These are phyloP conservation scores for Yueomyces sinensis DNA, from an alignment of 805 yeast genomes.

Conservation along the genomic window DNA sequence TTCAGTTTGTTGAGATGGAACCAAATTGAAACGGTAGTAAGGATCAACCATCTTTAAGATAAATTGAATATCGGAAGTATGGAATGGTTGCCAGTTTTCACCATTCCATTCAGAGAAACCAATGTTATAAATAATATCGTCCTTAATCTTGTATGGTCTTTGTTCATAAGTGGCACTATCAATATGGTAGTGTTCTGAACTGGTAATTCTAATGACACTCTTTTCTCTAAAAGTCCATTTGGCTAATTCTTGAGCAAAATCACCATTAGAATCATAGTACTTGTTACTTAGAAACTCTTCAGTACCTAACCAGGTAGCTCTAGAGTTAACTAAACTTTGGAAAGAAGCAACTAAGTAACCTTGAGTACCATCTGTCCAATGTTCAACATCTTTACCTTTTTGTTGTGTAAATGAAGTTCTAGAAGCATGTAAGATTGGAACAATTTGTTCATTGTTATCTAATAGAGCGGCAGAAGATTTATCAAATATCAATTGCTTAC, in stretches of 20 bases:
- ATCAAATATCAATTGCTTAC: constrained; percentile 18
- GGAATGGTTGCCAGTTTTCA: constrained; percentile 56
- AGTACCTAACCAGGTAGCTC: constrained; percentile 75
- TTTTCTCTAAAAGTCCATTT: constrained; percentile 67
- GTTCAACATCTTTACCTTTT: constrained; percentile 43
- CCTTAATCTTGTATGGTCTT: constrained; percentile 57
- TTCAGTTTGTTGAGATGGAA: constrained; percentile 29
- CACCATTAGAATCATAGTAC: constrained; percentile 24
- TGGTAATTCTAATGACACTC: constrained; percentile 44
- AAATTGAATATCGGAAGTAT: constrained; percentile 56
- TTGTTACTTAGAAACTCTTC: constrained; percentile 35
- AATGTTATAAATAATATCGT: constrained; percentile 44
- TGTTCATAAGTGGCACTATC: constrained; percentile 30
- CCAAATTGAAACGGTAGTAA: constrained; percentile 67
- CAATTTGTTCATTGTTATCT: constrained; percentile 50
- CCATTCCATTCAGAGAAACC: constrained; percentile 38
- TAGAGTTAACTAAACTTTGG: constrained; percentile 69
- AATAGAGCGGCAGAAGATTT: constrained; percentile 57
- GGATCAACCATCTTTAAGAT: constrained; percentile 90
- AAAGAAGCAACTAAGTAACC: constrained; percentile 63
- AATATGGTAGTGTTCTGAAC: constrained; percentile 40
- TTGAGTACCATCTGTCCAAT: constrained; percentile 77
- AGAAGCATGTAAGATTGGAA: constrained; percentile 61
- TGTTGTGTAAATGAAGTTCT: constrained; percentile 49
- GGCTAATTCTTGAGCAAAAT: constrained; percentile 32